Conservation (phyloP, 2,329 filamentous ascomycete species). For the Cladophialophora chaetospira region DNA sequence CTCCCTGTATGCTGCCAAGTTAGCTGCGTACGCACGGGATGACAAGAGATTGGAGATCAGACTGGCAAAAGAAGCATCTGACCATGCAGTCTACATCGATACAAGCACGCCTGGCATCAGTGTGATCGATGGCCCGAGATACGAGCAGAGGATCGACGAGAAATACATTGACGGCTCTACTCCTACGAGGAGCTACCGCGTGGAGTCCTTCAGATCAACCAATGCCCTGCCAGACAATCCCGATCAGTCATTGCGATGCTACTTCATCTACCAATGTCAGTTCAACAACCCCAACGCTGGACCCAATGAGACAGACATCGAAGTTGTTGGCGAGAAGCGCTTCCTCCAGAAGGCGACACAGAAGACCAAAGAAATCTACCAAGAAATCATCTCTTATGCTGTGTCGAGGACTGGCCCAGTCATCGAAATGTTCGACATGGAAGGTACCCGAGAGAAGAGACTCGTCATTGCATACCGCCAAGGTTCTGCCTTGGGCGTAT, state of each 20-base stretch:
- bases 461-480: conserved; percentile 93
- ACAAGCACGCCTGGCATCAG: conserved; percentile 88
- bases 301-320: conserved; percentile 80
- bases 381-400: conserved; percentile 85
- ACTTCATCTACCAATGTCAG: conserved; percentile 97
- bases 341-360: conserved; percentile 94
- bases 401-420: conserved; percentile 87
- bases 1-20: conserved; percentile 94
- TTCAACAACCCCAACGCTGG: conserved; percentile 75
- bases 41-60: conserved; percentile 94
- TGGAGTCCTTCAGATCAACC: conserved; percentile 95
- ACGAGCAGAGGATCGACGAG: conserved; percentile 88
- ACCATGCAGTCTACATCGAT: conserved; percentile 98
- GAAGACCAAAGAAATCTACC: conserved; percentile 95
- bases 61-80: conserved; percentile 88
- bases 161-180: conserved; percentile 88
- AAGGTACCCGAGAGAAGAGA: conserved; percentile 86
- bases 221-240: conserved; percentile 73
- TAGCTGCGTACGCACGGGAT: conserved; percentile 87
- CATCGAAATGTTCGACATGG: conserved; percentile 96
- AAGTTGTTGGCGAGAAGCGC: conserved; percentile 87
- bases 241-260: conserved; percentile 87
- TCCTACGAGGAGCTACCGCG: conserved; percentile 75
- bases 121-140: conserved; percentile 76
- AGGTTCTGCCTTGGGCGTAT: conserved; percentile 86